phyloP scores from a whole-genome alignment of 2,329 filamentous ascomycete genomes.

The Diaporthe batatas region DNA sequence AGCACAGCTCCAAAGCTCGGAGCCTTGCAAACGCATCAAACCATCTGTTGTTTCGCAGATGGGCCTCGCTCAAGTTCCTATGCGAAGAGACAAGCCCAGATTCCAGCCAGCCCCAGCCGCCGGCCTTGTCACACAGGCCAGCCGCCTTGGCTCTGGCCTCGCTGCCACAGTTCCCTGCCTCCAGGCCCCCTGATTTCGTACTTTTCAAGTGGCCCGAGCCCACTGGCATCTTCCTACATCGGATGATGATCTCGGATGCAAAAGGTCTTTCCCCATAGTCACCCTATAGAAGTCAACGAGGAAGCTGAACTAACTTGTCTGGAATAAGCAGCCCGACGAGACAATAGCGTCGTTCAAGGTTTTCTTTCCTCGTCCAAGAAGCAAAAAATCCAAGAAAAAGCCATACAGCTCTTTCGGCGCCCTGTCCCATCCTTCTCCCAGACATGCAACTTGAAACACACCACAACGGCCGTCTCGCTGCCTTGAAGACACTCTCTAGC shows the following conservation, averaged over 20 bases:
- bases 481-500: constrained; percentile 33
- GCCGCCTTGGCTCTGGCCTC: too few species aligned
- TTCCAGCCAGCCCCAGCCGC: neutral
- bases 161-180: neutral
- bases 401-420: constrained; percentile 11
- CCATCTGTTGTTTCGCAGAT: neutral
- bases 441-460: constrained; percentile 42
- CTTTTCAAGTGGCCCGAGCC: neutral
- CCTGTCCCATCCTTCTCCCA: constrained; percentile 31
- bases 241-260: too few species aligned
- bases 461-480: constrained; percentile 41
- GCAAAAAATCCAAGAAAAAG: too few species aligned
- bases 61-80: neutral
- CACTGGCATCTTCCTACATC: constrained; percentile 29
- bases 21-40: neutral
- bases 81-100: neutral
- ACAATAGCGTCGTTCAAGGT: too few species aligned
- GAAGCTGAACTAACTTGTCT: too few species aligned
- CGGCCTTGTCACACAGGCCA: neutral
- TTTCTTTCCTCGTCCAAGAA: too few species aligned
- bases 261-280: too few species aligned
- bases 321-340: too few species aligned
- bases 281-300: too few species aligned
- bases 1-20: neutral
- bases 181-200: neutral